Evolutionary conservation across 2,329 filamentous ascomycete species (phyloP), one percentile per base, ranked within the genome.

Genomic region (Ceratocystis lukuohia): DNA sequence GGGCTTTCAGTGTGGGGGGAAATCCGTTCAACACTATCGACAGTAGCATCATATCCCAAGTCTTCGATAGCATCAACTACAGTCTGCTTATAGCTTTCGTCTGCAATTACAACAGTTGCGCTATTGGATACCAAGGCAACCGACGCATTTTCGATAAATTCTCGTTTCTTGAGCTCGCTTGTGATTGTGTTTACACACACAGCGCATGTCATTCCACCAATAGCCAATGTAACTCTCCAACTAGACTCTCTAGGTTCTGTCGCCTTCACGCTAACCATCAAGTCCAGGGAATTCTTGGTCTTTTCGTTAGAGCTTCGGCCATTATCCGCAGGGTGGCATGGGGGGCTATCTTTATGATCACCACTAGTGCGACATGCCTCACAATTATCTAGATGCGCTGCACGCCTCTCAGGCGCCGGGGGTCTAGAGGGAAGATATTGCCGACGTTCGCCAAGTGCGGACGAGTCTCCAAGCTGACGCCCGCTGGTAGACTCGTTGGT

Each of bases 181-280:
- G 81, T 85, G 70, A 91, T 83, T 48, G 80, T 78, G 71, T 85
- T 86, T 65, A 80, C 80, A 71, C 88, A 91, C 12, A 86, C 81
- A 15, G 84, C 83, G 72, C 88, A 91, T 3, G 85, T 89, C 87
- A 91, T 90, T 64, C 88, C 88, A 33, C 80, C 83, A 50, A 91
- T 80, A 22, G 85, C 82, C n/a, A 85, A 69, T 0, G 76, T 80
- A 1, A 78, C 82, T 48, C 78, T 75, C 78, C 80, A 85, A n/a
- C 71, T 69, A 1, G 46, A 61, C 15, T 64, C 64, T 5, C 59
- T 37, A 1, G 65, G 61, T 17, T 67, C 68, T 1, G 63, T 33
- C 4, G 65, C 57, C 3, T 53, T 53, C 10, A 68, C 62, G 17
- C 61, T 62, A 20, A 50, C 63, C 57, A 70, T 68, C 5, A 50